These are phyloP conservation scores for Thecaphora thlaspeos DNA, from an alignment of 1,284 basidiomycete species.

Conservation along the genomic window DNA sequence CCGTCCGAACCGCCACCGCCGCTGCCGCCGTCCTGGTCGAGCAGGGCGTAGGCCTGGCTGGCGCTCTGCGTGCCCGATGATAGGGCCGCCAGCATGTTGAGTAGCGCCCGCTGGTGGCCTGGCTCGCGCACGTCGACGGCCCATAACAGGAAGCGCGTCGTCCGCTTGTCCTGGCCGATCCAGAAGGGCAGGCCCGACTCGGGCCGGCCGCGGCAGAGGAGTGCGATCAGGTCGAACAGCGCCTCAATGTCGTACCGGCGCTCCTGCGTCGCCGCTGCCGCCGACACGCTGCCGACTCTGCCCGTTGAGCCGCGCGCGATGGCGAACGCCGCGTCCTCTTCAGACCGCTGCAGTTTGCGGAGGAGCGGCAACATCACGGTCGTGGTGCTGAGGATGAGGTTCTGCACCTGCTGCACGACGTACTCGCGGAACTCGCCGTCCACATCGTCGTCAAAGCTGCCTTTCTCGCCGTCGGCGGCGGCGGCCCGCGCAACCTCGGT, in stretches of 20 bases:
- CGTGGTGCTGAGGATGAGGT: constrained; percentile 37
- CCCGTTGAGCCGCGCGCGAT: constrained; percentile 19
- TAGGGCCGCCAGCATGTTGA: constrained; percentile 54
- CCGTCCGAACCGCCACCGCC: constrained; percentile 32
- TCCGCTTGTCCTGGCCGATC: constrained; percentile 59
- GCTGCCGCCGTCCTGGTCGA: constrained; percentile 34
- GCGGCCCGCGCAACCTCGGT: constrained; percentile 39
- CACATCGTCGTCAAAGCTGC: constrained; percentile 57
- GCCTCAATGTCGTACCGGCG: constrained; percentile 56
- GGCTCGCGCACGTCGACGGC: constrained; percentile 54
- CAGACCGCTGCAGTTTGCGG: constrained; percentile 52
- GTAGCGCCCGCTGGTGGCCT: constrained; percentile 53
- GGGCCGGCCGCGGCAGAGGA: constrained; percentile 46
- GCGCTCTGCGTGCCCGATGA: constrained; percentile 51
- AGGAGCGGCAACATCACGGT: constrained; percentile 48
- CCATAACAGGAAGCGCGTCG: constrained; percentile 54
- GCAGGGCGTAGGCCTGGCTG: constrained; percentile 49
- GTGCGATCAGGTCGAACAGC: constrained; percentile 51
- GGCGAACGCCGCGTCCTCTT: constrained; percentile 55
- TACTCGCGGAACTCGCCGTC: constrained; percentile 52
- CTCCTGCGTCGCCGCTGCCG: constrained; percentile 11
- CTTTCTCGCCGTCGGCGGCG: constrained; percentile 40
- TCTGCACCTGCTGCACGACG: constrained; percentile 51
- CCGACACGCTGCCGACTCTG: constrained; percentile 37
- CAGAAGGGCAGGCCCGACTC: constrained; percentile 52